Evolutionary conservation across 2,329 filamentous ascomycete species (phyloP).

Genomic region (Fusarium circinatum): DNA sequence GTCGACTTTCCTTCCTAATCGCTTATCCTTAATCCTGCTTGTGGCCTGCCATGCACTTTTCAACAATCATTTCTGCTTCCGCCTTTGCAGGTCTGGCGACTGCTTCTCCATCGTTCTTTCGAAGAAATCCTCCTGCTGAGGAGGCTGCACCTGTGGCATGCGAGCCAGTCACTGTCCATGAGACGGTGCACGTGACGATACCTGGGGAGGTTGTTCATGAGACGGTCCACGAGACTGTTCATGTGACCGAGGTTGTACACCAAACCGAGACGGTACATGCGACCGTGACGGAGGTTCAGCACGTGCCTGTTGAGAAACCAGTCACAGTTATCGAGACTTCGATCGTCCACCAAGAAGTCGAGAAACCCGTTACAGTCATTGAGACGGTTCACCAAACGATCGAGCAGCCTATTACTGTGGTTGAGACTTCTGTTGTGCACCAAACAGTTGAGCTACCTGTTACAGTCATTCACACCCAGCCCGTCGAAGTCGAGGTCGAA

Average conservation of each 20-base stretch:
- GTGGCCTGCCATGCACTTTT: constrained; percentile 11
- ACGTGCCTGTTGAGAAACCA: background rate
- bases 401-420: background rate
- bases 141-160: constrained; percentile 7
- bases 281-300: constrained; percentile 11
- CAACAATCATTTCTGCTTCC: constrained; percentile 13
- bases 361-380: constrained; percentile 15
- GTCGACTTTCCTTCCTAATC: background rate
- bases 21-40: background rate
- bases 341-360: constrained; percentile 4
- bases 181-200: constrained; percentile 7
- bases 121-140: constrained; percentile 15
- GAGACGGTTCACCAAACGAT: constrained; percentile 18
- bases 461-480: background rate
- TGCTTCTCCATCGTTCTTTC: constrained; percentile 23
- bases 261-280: background rate
- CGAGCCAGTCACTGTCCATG: constrained; percentile 18
- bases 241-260: background rate
- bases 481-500: constrained; percentile 10
- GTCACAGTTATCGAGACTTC: constrained; percentile 2
- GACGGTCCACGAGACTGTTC: background rate
- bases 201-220: constrained; percentile 13
- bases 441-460: constrained; percentile 9
- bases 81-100: constrained; percentile 18
- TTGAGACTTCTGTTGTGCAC: constrained; percentile 16